A percentile compares a stretch with the other conserved stretches of the same genome.
These are phyloP conservation scores for Papiliotrema flavescens DNA, from an alignment of 1,284 basidiomycete species.

Conservation along the genomic window DNA sequence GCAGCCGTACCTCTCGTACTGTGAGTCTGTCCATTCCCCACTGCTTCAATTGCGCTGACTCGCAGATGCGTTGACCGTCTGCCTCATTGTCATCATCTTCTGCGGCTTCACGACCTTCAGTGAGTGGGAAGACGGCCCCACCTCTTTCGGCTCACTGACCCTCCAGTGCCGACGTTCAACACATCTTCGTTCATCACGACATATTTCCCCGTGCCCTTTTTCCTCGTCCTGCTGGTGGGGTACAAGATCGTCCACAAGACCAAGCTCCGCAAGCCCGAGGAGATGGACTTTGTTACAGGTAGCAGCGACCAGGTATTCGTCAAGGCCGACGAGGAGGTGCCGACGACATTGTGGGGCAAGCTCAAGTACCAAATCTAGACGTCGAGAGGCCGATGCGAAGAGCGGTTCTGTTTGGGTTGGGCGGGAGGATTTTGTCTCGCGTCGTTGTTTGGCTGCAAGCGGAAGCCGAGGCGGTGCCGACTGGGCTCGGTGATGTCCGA, in stretches of 20 bases:
- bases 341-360: constrained; percentile 18
- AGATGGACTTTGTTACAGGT: constrained; percentile 16
- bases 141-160: constrained; percentile 40
- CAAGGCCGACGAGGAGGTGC: constrained; percentile 1
- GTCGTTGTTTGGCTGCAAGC: no score
- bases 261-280: constrained; percentile 11
- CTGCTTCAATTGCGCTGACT: no score
- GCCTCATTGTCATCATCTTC: constrained; percentile 36
- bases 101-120: constrained; percentile 56
- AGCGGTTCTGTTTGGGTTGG: no score
- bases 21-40: not conserved
- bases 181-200: constrained; percentile 45
- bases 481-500: no score
- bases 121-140: constrained; percentile 52
- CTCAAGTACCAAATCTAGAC: not conserved
- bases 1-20: constrained; percentile 20
- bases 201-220: constrained; percentile 3
- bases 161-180: constrained; percentile 36
- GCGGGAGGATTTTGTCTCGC: no score
- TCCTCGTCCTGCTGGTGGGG: constrained; percentile 10
- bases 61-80: constrained; percentile 15
- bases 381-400: no score
- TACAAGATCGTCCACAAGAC: constrained; percentile 15
- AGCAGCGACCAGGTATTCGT: constrained; percentile 9
- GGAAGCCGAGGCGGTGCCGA: no score